Evolutionary conservation across 352 stramenopile genomes (phyloP).

Genomic region (Pythium apleroticum): DNA sequence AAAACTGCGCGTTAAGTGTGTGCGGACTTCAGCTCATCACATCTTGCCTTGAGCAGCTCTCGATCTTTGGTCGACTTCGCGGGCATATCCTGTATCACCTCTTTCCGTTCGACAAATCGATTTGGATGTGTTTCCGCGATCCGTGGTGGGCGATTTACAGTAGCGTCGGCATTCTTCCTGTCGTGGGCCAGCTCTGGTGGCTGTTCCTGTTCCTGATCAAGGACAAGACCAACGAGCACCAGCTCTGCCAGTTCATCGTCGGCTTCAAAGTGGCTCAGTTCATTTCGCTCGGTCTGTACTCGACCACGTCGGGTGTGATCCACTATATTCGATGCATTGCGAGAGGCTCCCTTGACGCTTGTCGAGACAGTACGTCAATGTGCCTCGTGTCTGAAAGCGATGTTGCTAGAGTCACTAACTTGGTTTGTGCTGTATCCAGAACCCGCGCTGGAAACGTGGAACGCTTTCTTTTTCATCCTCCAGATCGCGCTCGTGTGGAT

Average conservation of each 20-base stretch:
- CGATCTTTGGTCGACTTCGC: slow-evolving; percentile 46
- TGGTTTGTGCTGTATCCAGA: slow-evolving; percentile 21
- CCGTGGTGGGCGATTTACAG: slow-evolving; percentile 81
- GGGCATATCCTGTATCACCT: slow-evolving; percentile 87
- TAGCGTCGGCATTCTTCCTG: slow-evolving; percentile 75
- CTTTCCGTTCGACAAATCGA: slow-evolving; percentile 86
- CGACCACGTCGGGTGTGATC: slow-evolving; percentile 60
- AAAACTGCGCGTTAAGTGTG: not conserved
- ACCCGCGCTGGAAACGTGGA: slow-evolving; percentile 62
- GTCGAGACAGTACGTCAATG: slow-evolving; percentile 46
- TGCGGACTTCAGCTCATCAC: not conserved
- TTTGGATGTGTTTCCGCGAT: slow-evolving; percentile 85
- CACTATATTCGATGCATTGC: slow-evolving; percentile 77
- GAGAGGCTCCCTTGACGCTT: slow-evolving; percentile 53
- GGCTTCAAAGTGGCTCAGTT: slow-evolving; percentile 91
- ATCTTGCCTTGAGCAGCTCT: slow-evolving; percentile 26
- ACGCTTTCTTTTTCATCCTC: slow-evolving; percentile 79
- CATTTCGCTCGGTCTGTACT: slow-evolving; percentile 79
- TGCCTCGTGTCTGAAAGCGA: too few species aligned
- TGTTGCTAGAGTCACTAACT: slow-evolving; percentile 6
- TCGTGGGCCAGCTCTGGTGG: slow-evolving; percentile 90
- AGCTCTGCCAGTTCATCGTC: slow-evolving; percentile 92
- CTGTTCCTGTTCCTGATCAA: slow-evolving; percentile 89
- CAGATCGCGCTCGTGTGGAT: slow-evolving; percentile 85
- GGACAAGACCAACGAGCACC: slow-evolving; percentile 92